phyloP scores from a whole-genome alignment of 805 yeast species.

The Metschnikowia dekortorum region DNA sequence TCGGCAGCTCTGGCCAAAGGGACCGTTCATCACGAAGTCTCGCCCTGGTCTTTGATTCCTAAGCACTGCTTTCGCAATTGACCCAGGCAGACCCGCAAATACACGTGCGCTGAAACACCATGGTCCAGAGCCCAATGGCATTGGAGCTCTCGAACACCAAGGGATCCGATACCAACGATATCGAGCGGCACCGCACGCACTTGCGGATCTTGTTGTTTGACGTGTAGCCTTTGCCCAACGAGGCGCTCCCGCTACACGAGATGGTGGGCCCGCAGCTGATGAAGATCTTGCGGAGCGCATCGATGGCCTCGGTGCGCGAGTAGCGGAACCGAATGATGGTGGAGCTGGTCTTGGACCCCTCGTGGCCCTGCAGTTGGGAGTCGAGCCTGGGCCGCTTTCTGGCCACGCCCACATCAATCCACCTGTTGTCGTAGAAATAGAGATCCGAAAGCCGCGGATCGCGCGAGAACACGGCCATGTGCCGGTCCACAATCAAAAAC shows the following conservation, averaged over 20 bases:
- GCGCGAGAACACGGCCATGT: constrained; percentile 37
- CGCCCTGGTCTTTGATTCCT: not conserved
- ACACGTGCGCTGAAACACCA: constrained; percentile 69
- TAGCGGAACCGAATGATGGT: constrained; percentile 17
- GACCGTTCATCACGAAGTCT: too few relatives aligned
- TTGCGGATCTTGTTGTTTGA: constrained; percentile 24
- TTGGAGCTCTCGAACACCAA: constrained; percentile 29
- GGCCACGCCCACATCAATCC: constrained; percentile 49
- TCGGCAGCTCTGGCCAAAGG: too few relatives aligned
- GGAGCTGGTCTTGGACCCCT: not conserved
- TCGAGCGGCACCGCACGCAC: constrained; percentile 40
- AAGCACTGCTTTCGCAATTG: constrained; percentile 19
- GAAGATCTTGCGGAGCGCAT: constrained; percentile 35
- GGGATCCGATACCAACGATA: constrained; percentile 40
- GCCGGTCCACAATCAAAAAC: constrained; percentile 44
- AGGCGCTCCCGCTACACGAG: constrained; percentile 10
- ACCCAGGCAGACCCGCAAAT: constrained; percentile 80
- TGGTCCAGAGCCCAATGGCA: constrained; percentile 47
- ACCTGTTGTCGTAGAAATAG: constrained; percentile 59
- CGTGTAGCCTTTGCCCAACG: constrained; percentile 11
- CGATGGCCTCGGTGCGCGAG: constrained; percentile 26
- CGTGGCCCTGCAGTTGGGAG: not conserved
- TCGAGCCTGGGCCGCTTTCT: not conserved
- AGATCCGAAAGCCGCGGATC: constrained; percentile 50
- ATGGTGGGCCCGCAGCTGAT: constrained; percentile 18